A percentile compares a stretch with the other conserved stretches of the same genome.
phyloP scores from a whole-genome alignment of 495 filamentous ascomycete species.

The Sphaerosporella brunnea region DNA sequence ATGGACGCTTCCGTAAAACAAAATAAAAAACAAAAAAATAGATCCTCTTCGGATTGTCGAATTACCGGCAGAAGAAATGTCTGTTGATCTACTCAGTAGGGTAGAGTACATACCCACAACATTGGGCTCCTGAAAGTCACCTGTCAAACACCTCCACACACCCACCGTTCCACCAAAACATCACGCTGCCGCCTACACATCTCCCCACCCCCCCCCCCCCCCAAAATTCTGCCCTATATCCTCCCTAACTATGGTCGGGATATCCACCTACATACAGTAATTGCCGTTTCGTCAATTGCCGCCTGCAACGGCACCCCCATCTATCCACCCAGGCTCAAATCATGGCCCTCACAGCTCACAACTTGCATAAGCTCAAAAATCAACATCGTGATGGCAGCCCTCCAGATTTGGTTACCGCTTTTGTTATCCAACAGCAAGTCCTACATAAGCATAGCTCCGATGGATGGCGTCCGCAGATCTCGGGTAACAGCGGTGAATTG shows the following conservation, averaged over 20 bases:
- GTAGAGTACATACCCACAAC: background rate
- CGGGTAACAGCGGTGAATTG: constrained; percentile 1
- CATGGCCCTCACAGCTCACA: background rate
- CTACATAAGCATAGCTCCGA: constrained; percentile 4
- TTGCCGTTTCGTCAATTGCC: background rate
- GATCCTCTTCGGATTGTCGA: no score
- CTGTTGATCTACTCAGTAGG: background rate
- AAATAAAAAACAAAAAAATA: no score
- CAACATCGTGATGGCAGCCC: background rate
- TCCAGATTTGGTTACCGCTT: constrained; percentile 5
- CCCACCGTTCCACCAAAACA: no score
- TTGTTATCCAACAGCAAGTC: constrained; percentile 7
- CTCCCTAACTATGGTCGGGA: no score
- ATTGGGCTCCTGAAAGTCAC: background rate
- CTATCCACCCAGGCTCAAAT: background rate
- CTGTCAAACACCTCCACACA: background rate
- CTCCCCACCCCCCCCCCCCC: background rate
- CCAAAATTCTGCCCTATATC: no score
- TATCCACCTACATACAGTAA: background rate
- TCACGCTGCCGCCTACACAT: background rate
- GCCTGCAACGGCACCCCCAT: background rate
- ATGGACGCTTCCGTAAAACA: background rate
- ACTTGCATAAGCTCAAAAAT: background rate
- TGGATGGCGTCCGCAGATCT: constrained; percentile 3
- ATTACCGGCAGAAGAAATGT: no score